Evolutionary conservation across 2,329 filamentous ascomycete genomes (phyloP), one percentile per base, ranked within the genome.

Genomic region (Colletotrichum destructivum): DNA sequence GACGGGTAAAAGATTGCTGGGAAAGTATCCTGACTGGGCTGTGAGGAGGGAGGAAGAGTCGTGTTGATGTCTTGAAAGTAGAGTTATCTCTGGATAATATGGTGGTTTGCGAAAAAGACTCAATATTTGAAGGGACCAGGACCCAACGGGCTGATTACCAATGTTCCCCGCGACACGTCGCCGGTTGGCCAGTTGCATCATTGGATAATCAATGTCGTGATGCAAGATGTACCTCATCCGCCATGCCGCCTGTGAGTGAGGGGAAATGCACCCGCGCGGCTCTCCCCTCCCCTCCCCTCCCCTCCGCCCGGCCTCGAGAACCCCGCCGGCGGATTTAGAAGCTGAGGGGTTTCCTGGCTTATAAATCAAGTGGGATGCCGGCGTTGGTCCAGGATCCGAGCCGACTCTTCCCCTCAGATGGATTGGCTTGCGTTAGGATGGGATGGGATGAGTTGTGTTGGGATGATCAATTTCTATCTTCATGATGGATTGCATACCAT

Each of bases 181-280:
- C 31, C 31, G 13, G 21, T 35, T 12, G 46, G 18, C 21, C 23
- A 40, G 47, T 67, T 47, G 55, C 68, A 67, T 31, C 47, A 67
- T 67, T 31, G 40, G 40, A 47, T 18, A 23, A 21, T 23, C 42
- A 21, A 66, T 70, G 62, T 67, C 68, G 68, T 70, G 68, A 67
- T 70, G 46, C 13, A 61, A 55, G 38, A 11, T 51, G 18, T 26
- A 15, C 56, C 56, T 46, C 54, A 47, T 38, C 35, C 31, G 13
- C 18, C 26, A n/a, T 13, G 31, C 31, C 31, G 31, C 31, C 8
- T 2, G 31, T 31, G 31, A 31, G 31, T 31, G 42, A 61, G 18
- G 63, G 63, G 63, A 16, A 60, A 35, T 18, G 35, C 31, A 31
- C 6, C 31, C 31, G 31, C 31, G 31, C 31, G 31, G 31, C 31